Evolutionary conservation across 1,284 basidiomycete genomes (phyloP), one percentile per base, ranked within the genome.

Genomic region (Sporisorium reilianum): DNA sequence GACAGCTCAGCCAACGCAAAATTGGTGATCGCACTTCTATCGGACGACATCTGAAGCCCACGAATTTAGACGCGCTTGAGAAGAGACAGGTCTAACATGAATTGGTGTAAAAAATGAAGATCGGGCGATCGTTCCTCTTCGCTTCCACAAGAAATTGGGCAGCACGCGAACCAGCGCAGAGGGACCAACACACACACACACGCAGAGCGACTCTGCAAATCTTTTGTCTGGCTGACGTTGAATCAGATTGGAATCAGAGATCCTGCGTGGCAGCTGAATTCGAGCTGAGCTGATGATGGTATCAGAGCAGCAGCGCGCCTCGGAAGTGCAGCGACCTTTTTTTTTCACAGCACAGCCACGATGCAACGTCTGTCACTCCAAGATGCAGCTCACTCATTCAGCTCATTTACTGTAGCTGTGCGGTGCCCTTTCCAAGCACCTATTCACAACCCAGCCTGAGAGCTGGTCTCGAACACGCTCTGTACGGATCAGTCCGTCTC

Each of bases 1-100:
- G 51, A 38, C 51, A 53, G 26, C 51, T 53, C 51, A 53, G 51
- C 26, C 40, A 0, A 2, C 3, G 18, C n/a, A 34, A 34, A 41
- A n/a, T 26, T 20, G 22, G 50, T 52, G 51, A 53, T 53, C 40
- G 51, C 51, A 28, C n/a, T 16, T 41, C 26, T 53, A 6, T 53
- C 51, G 51, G 38, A 42, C 51, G 51, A 22, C n/a, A 49, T 46
- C 20, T 42, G 36, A n/a, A 46, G 8, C 9, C 22, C 18, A 10
- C 18, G 7, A 46, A n/a, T 14, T n/a, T 9, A 45, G n/a, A n/a
- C n/a, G n/a, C n/a, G n/a, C n/a, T n/a, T n/a, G n/a, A n/a, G n/a
- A n/a, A n/a, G n/a, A n/a, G n/a, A n/a, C n/a, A n/a, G 23, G 12
- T 26, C 23, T 45, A 32, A 22, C 20, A 34, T 34, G n/a, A n/a